Conservation (phyloP, 352 stramenopile species). For the Phytopythium helicoides region DNA sequence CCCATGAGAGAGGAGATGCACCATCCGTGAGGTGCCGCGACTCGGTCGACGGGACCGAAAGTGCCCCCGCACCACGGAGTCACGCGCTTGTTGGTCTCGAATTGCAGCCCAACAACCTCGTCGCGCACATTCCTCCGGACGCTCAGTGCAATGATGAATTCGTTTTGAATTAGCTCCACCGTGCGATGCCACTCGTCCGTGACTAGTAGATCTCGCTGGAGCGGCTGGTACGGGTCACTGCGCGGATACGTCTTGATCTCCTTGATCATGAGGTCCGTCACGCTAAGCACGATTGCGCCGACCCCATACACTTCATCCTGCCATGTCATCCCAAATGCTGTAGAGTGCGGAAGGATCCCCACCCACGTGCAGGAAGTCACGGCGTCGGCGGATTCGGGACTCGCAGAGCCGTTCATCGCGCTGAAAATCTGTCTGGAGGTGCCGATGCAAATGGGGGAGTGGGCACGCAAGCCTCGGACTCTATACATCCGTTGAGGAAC, state of each 20-base stretch:
- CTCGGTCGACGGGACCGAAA: background rate
- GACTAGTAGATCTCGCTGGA: background rate
- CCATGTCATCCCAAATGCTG: conserved; percentile 1
- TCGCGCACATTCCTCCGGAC: background rate
- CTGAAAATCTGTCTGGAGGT: too few relatives aligned
- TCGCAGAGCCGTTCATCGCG: background rate
- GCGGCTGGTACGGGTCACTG: background rate
- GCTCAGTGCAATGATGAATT: conserved; percentile 1
- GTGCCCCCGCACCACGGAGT: background rate
- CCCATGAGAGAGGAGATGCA: conserved; percentile 5
- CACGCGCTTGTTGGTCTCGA: conserved; percentile 4
- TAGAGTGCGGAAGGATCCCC: background rate
- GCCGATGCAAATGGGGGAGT: too few relatives aligned
- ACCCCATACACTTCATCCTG: conserved; percentile 7
- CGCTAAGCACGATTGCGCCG: background rate
- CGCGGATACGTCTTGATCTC: conserved; percentile 1
- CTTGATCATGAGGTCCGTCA: conserved; percentile 1
- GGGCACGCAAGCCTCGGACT: too few relatives aligned
- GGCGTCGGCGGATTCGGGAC: background rate
- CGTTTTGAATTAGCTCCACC: background rate
- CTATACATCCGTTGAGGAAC: too few relatives aligned
- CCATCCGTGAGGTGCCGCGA: background rate
- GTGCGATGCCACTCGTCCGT: background rate
- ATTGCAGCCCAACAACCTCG: background rate
- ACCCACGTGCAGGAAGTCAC: background rate